Evolutionary conservation across 1,139 yeast genomes (phyloP), one percentile per base, ranked within the genome.

Genomic region (Scheffersomyces lignicola): DNA sequence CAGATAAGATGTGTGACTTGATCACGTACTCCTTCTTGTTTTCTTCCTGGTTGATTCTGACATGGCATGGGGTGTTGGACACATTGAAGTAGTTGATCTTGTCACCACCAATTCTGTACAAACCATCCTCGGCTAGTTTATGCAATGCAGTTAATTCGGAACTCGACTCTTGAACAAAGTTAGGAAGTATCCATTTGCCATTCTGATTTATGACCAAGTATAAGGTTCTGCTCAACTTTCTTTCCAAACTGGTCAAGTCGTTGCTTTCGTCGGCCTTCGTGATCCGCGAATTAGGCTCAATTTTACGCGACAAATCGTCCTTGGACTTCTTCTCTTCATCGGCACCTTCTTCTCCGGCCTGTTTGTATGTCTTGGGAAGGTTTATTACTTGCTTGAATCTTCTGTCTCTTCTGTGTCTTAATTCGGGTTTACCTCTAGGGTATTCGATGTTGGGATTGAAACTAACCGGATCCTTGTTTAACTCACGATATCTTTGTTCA

Each of bases 1-100:
- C 98, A n/a, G 95, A 86, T 49, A 92, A 66, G 38, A 92, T 87
- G 56, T 88, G 96, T 29, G 95, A 84, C 61, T 88, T 88, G 53
- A 92, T 80, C 51, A 86, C 69, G 55, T 82, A 92, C 48, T 80
- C 84, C 52, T 74, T 73, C 25, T 50, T 51, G 16, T 39, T 38
- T 28, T 48, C 47, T 22, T 47, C 39, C 7, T 48, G 40, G 20
- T 46, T 41, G 24, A 32, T 27, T 40, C 78, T 52, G 5, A 85
- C 80, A 41, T 85, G 94, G 32, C 92, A 83, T 29, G 98, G 98
- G 8, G 85, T 83, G 42, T 78, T 79, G 17, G 97, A 87, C 12
- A 92, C 96, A 14, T 87, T 79, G 85, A 95, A 92, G 34, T 90
- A 83, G 58, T 88, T 84, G 56, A 92, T 77, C 38, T 73, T 61